Percentiles rank a stretch among this genome's conserved stretches.
phyloP scores from a whole-genome alignment of 257 asterid genomes.

The Solanum rostratum region DNA sequence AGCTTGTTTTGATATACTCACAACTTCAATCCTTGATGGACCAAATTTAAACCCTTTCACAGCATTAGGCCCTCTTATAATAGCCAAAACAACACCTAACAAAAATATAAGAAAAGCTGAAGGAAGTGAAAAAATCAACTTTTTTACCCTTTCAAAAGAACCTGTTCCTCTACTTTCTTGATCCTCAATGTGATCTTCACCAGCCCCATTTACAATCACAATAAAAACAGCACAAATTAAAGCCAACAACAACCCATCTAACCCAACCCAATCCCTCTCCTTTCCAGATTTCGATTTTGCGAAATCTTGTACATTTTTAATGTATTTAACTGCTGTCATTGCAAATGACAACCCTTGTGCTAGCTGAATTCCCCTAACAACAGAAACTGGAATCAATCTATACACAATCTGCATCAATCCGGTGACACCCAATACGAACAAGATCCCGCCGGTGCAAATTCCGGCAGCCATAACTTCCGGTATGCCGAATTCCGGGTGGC shows the following conservation, averaged over 20 bases:
- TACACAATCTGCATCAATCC: constrained; percentile 61
- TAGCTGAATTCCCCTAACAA: constrained; percentile 72
- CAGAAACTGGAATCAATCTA: constrained; percentile 46
- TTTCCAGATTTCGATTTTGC: constrained; percentile 41
- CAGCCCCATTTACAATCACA: constrained; percentile 41
- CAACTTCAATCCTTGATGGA: constrained; percentile 35
- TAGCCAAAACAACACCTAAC: constrained; percentile 44
- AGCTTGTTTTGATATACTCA: constrained; percentile 39
- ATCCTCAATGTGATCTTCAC: constrained; percentile 20
- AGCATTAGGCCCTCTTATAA: constrained; percentile 51
- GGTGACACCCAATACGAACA: constrained; percentile 43
- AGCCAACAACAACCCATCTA: constrained; percentile 63
- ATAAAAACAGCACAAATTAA: constrained; percentile 49
- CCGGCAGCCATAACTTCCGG: constrained; percentile 87
- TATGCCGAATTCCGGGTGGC: constrained; percentile 39
- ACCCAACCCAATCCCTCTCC: constrained; percentile 58
- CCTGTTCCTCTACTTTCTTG: not conserved
- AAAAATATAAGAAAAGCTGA: constrained; percentile 54
- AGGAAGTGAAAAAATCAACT: constrained; percentile 34
- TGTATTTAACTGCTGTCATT: constrained; percentile 61
- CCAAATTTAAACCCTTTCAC: constrained; percentile 46
- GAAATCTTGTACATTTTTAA: constrained; percentile 38
- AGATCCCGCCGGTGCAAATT: constrained; percentile 48
- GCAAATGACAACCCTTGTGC: constrained; percentile 80
- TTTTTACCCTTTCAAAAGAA: constrained; percentile 4